These are phyloP conservation scores for Kwoniella newhampshirensis DNA, from an alignment of 768 basidiomycete genomes.

Conservation along the genomic window DNA sequence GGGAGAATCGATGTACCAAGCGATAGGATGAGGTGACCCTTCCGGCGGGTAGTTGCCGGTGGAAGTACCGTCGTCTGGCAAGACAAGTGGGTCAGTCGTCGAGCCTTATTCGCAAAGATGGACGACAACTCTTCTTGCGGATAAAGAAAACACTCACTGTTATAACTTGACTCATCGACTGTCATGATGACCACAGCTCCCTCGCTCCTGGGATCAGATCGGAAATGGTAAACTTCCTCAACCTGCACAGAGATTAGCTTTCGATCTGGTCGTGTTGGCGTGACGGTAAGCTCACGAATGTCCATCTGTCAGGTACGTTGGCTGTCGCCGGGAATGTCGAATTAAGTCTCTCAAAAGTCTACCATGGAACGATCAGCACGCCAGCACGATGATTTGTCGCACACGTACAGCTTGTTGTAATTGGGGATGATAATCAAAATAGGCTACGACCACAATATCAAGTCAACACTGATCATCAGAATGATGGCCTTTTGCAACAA, in stretches of 20 bases:
- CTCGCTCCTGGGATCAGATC: slow-evolving; percentile 66
- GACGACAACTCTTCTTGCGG: too few species aligned
- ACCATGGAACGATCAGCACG: slow-evolving; percentile 1
- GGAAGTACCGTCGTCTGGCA: slow-evolving; percentile 50
- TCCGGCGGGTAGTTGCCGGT: slow-evolving; percentile 61
- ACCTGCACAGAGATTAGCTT: slow-evolving; percentile 25
- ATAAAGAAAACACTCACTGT: slow-evolving; percentile 54
- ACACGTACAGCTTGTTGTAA: slow-evolving; percentile 65
- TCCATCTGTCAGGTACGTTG: slow-evolving; percentile 55
- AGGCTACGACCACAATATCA: slow-evolving; percentile 56
- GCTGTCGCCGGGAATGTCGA: slow-evolving; percentile 64
- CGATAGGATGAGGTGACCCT: slow-evolving; percentile 75
- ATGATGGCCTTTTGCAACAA: not conserved
- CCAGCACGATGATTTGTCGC: not conserved
- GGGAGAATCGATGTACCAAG: slow-evolving; percentile 79
- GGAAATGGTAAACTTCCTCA: slow-evolving; percentile 64
- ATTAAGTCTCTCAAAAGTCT: slow-evolving; percentile 63
- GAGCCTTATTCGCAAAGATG: slow-evolving; percentile 27
- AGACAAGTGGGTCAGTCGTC: slow-evolving; percentile 35
- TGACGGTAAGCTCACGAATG: slow-evolving; percentile 34
- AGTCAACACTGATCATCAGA: too few species aligned
- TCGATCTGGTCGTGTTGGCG: not conserved
- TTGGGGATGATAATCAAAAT: slow-evolving; percentile 69
- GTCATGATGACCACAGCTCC: slow-evolving; percentile 66
- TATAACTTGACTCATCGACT: slow-evolving; percentile 67